phyloP scores from a whole-genome alignment of 768 basidiomycete genomes.

The Lactarius sp. region DNA sequence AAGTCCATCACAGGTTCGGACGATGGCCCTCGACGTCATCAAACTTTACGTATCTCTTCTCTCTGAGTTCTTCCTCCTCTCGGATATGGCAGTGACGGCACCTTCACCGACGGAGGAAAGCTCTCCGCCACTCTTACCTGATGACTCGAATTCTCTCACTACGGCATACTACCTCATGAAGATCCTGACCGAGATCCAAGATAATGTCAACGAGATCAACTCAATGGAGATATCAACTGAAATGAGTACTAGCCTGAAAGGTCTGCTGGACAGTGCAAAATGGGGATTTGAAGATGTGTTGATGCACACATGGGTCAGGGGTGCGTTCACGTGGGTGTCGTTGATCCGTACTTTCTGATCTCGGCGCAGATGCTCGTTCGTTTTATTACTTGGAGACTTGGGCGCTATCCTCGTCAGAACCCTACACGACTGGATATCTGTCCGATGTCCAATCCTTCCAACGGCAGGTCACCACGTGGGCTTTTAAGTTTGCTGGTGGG shows the following conservation, averaged over 20 bases:
- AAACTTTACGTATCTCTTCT: slow-evolving; percentile 80
- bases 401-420: slow-evolving; percentile 56
- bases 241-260: slow-evolving; percentile 58
- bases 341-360: slow-evolving; percentile 3
- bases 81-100: slow-evolving; percentile 69
- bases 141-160: slow-evolving; percentile 74
- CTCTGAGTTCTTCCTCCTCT: slow-evolving; percentile 81
- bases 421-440: slow-evolving; percentile 69
- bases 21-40: slow-evolving; percentile 85
- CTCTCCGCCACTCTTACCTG: slow-evolving; percentile 56
- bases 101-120: slow-evolving; percentile 38
- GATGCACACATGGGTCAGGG: slow-evolving; percentile 74
- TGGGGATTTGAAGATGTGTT: slow-evolving; percentile 89
- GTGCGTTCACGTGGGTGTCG: slow-evolving; percentile 39
- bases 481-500: slow-evolving; percentile 79
- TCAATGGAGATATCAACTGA: slow-evolving; percentile 80
- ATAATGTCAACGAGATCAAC: slow-evolving; percentile 76
- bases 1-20: slow-evolving; percentile 75
- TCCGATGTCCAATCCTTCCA: slow-evolving; percentile 79
- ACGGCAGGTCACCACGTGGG: slow-evolving; percentile 64
- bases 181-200: slow-evolving; percentile 80
- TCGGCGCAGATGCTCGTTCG: slow-evolving; percentile 62
- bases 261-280: slow-evolving; percentile 70
- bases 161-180: slow-evolving; percentile 76
- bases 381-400: slow-evolving; percentile 89